These are phyloP conservation scores for Orbilia blumenaviensis DNA, from an alignment of 2,329 filamentous ascomycete species.

Conservation along the genomic window DNA sequence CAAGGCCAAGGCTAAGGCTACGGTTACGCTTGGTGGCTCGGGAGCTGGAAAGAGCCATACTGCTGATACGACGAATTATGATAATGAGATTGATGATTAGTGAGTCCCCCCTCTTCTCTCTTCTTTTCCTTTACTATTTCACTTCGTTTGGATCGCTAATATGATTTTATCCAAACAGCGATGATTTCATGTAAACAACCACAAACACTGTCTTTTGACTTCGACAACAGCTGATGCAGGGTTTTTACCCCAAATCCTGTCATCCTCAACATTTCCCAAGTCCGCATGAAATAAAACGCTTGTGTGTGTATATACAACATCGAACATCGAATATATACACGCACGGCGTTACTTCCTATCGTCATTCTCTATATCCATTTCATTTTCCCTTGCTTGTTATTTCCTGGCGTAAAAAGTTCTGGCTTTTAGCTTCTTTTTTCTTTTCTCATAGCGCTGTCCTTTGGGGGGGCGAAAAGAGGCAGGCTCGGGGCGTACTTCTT, in stretches of 20 bases:
- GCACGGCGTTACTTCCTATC: no score
- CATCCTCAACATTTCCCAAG: not conserved
- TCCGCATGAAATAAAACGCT: not conserved
- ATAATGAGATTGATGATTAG: slow-evolving; percentile 82
- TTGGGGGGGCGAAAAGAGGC: not conserved
- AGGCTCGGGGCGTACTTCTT: not conserved
- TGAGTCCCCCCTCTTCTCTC: slow-evolving; percentile 65
- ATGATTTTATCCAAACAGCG: not conserved
- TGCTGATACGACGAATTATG: slow-evolving; percentile 80
- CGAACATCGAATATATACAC: no score
- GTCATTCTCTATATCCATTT: not conserved
- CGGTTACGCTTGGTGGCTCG: slow-evolving; percentile 73
- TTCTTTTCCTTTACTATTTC: not conserved
- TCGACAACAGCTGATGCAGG: not conserved
- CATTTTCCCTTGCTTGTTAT: not conserved
- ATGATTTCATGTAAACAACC: slow-evolving; percentile 45
- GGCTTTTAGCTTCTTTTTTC: not conserved
- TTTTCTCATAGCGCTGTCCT: slow-evolving; percentile 3
- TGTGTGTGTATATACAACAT: no score
- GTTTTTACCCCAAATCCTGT: not conserved
- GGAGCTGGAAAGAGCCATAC: slow-evolving; percentile 64
- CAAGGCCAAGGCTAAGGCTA: slow-evolving; percentile 93
- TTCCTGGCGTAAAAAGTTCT: slow-evolving; percentile 12
- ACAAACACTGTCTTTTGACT: not conserved
- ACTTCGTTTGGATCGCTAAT: not conserved